Evolutionary conservation across 352 stramenopile genomes (phyloP).

Genomic region (Hyaloperonospora brassicae): DNA sequence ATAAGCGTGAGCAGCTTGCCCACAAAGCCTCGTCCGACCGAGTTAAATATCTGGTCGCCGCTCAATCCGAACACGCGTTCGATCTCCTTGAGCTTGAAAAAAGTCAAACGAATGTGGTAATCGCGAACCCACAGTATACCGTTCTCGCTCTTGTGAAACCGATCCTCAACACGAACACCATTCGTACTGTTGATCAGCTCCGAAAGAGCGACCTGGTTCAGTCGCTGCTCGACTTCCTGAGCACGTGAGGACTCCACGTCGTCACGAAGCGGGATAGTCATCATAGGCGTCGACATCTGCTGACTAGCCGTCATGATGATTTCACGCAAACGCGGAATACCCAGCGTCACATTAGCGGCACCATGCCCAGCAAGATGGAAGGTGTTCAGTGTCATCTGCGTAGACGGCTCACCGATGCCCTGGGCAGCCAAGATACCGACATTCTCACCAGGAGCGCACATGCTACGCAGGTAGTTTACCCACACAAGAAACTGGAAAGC

Average conservation of each 20-base stretch:
- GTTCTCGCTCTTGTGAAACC: conserved; percentile 84
- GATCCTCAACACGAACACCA: conserved; percentile 89
- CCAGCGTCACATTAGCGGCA: conserved; percentile 98
- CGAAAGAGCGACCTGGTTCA: conserved; percentile 91
- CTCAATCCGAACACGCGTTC: conserved; percentile 91
- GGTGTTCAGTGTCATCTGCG: conserved; percentile 99
- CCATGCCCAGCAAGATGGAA: conserved; percentile 99
- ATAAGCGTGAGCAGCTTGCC: conserved; percentile 91
- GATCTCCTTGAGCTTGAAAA: conserved; percentile 93
- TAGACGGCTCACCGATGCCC: conserved; percentile 99
- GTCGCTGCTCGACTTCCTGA: conserved; percentile 76
- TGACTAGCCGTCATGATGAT: conserved; percentile 99
- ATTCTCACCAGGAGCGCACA: conserved; percentile 95
- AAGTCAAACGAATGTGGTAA: conserved; percentile 93
- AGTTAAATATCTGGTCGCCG: conserved; percentile 88
- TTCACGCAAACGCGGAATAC: conserved; percentile 98
- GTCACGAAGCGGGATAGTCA: conserved; percentile 92
- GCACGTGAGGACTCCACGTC: conserved; percentile 40
- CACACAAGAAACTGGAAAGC: conserved; percentile 92
- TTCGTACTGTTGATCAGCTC: conserved; percentile 90
- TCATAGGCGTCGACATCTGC: conserved; percentile 97
- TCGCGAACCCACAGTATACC: conserved; percentile 91
- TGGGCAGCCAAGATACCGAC: conserved; percentile 98
- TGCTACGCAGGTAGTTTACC: conserved; percentile 95
- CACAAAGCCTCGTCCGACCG: conserved; percentile 86